Base-by-base conservation (phyloP, 257 asterid genomes). In the Solanum chaucha region DNA sequence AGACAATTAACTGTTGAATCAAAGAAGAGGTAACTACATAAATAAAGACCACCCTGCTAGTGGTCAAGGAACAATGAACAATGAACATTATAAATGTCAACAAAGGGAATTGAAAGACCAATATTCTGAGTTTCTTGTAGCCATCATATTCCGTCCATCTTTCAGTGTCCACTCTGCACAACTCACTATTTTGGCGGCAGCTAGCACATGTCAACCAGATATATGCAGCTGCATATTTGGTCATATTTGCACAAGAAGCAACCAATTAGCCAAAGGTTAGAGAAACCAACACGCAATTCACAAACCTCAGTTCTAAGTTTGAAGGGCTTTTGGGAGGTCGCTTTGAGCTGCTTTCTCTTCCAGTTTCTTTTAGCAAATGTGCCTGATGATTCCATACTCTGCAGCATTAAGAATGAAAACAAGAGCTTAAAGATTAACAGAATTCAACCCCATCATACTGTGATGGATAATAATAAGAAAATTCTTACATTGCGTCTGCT, bases 301-400 rank as follows among this genome's bases (percentile, higher is more conserved):
- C 94, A 44, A 70, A 94, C 98, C 99, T 94, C 97, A 34, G 98
- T 96, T 87, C 92, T 92, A 15, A 96, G 98, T 89, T 90, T 91
- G 94, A 96, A 94, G 55, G 98, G 98, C 90, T 92, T 94, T 87
- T 85, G 97, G 84, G 93, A 90, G 67, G 96, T 95, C 87, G 92
- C 86, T 88, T 86, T 93, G 44, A 85, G 91, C 89, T 94, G 95
- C 89, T 90, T 92, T 86, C 88, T 89, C 89, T 92, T 96, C 93
- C 91, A 67, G 1, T 87, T 91, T 90, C 95, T 89, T 82, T 93
- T 86, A 65, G 88, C 87, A 68, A 87, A 90, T 55, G 89, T 89
- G 82, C 90, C 91, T 10, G 94, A 88, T 73, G 98, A 96, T 87
- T 88, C 97, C 71, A 88, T 88, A 91, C 99, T 94, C 98, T 96